These are phyloP conservation scores for Argentina anserina DNA, from an alignment of 306 rosid genomes.

Conservation along the genomic window DNA sequence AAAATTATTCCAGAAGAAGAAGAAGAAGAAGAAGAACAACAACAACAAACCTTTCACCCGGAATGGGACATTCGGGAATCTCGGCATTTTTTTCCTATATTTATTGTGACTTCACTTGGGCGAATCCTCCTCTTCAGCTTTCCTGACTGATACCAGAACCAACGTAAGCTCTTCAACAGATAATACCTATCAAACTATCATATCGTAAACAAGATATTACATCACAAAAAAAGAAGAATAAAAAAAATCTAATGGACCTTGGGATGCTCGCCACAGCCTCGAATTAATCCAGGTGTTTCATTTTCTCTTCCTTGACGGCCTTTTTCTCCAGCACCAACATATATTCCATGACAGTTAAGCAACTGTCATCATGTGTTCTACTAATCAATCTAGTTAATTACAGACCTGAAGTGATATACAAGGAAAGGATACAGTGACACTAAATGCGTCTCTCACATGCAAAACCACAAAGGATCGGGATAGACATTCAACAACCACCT, in stretches of 20 bases:
- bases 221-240: slow-evolving; percentile 11
- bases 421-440: no score
- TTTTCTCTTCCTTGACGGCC: slow-evolving; percentile 93
- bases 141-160: slow-evolving; percentile 67
- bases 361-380: neutral
- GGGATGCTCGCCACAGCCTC: slow-evolving; percentile 99
- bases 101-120: no score
- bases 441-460: no score
- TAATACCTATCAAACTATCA: slow-evolving; percentile 19
- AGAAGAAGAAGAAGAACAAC: neutral
- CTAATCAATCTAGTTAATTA: no score
- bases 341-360: slow-evolving; percentile 1
- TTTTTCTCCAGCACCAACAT: slow-evolving; percentile 76
- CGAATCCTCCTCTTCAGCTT: no score
- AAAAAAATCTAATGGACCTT: slow-evolving; percentile 59
- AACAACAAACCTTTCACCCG: slow-evolving; percentile 78
- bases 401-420: no score
- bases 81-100: slow-evolving; percentile 83
- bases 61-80: slow-evolving; percentile 89
- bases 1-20: no score
- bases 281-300: slow-evolving; percentile 85
- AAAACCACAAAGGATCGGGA: no score
- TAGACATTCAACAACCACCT: no score
- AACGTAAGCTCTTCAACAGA: slow-evolving; percentile 4
- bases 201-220: neutral